Evolutionary conservation across 192 early-diverging fungal genomes (phyloP), one percentile per base, ranked within the genome.

Genomic region (Linnemannia elongata): DNA sequence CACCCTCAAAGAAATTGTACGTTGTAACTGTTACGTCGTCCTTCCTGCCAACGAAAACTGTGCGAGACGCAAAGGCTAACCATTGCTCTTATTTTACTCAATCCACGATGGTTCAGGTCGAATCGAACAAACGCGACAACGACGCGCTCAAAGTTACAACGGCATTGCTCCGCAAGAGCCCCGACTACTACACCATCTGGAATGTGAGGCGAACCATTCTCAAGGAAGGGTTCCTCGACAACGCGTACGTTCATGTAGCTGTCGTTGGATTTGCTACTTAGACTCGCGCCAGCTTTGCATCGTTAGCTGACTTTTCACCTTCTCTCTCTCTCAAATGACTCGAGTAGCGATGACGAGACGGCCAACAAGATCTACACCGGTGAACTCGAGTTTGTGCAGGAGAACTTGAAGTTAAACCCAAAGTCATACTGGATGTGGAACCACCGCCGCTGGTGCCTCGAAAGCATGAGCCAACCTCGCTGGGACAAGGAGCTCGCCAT

Each of bases 361-460:
- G 71, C 87, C 45, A 78, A 91, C 45, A 69, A 66, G 20, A 81
- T 91, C 33, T 93, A 90, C 76, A 76, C 88, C 33, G 76, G 82
- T 18, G 99, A 99, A 78, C 93, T 99, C 8, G 91, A 83, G 39
- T 95, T 98, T 71, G 86, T 95, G 49, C 93, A 96, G 77, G 93
- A 94, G 42, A 88, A 94, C 18, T 91, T 99, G 30, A 85, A 83
- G 63, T 90, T 89, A 39, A 96, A 97, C 78, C 96, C 97, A 55
- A 99, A 99, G 87, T 98, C 97, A 18, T 99, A 99, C 90, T 99
- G 97, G 95, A 93, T 98, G 78, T 99, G 97, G 96, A 96, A 96
- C 87, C 99, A 99, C 89, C 94, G 99, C 22, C 88, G 95, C 70
- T 99, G 98, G 98, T 93, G 95, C 35, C 90, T 99, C 24, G 89